A percentile compares a stretch with the other conserved stretches of the same genome.
These are phyloP conservation scores for Diaporthe sp. DNA, from an alignment of 2,329 filamentous ascomycete genomes.

Conservation along the genomic window DNA sequence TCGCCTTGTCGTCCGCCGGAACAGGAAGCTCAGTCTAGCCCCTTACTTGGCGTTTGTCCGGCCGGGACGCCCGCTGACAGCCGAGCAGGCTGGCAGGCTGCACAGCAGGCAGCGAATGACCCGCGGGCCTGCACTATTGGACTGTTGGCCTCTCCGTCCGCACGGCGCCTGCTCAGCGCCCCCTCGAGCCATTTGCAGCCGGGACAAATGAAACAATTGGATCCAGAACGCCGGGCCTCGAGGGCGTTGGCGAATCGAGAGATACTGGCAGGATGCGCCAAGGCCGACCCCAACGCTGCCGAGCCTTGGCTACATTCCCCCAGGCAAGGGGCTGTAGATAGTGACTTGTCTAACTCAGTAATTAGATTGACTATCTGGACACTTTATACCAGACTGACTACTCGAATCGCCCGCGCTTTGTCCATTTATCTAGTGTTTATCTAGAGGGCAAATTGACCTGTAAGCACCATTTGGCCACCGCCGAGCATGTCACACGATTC, in stretches of 20 bases:
- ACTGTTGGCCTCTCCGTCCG: neutral
- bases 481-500: constrained; percentile 23
- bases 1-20: constrained; percentile 24
- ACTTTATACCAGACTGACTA: constrained; percentile 21
- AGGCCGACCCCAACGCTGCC: constrained; percentile 26
- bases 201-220: constrained; percentile 18
- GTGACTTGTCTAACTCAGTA: constrained; percentile 27
- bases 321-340: constrained; percentile 23
- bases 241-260: neutral
- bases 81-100: neutral
- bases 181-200: neutral
- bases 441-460: neutral
- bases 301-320: constrained; percentile 25
- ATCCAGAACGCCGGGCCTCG: constrained; percentile 19
- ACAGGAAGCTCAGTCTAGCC: constrained; percentile 31
- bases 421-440: constrained; percentile 14
- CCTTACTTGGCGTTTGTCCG: constrained; percentile 23
- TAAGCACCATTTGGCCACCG: constrained; percentile 16
- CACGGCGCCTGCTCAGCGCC: neutral
- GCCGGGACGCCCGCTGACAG: constrained; percentile 21
- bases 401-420: neutral
- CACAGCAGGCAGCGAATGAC: constrained; percentile 11
- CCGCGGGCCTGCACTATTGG: neutral
- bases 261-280: constrained; percentile 26
- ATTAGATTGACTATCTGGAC: constrained; percentile 16